Conservation (phyloP, 1,139 yeast species). For the Geotrichum citri-aurantii region DNA sequence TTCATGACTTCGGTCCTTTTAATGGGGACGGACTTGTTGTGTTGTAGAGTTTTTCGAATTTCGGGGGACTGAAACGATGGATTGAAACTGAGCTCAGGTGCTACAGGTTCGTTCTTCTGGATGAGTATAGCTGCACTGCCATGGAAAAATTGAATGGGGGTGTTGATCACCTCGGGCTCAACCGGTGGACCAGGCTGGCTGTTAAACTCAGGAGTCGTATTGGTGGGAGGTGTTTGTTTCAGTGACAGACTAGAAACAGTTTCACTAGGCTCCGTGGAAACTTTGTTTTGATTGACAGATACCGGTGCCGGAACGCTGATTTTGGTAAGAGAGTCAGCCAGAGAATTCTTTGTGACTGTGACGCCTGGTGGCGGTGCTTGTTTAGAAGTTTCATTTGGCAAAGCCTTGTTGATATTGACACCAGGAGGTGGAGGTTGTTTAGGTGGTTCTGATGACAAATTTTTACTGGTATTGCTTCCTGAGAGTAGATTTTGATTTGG, state of each 20-base stretch:
- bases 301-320: too few relatives aligned
- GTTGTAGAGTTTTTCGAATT: slow-evolving; percentile 51
- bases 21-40: slow-evolving; percentile 50
- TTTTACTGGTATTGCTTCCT: background rate
- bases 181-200: background rate
- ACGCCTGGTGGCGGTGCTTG: background rate
- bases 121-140: slow-evolving; percentile 26
- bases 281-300: background rate
- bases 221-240: background rate
- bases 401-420: too few relatives aligned
- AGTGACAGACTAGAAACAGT: background rate
- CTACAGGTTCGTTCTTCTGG: slow-evolving; percentile 41
- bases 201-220: background rate
- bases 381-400: background rate
- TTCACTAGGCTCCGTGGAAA: background rate
- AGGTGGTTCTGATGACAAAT: background rate
- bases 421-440: too few relatives aligned
- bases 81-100: slow-evolving; percentile 40
- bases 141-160: slow-evolving; percentile 15
- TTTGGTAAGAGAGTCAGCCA: background rate
- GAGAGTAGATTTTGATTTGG: background rate
- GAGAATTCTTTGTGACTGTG: background rate
- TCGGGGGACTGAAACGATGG: slow-evolving; percentile 47
- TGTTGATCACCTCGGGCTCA: slow-evolving; percentile 4
- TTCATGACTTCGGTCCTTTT: slow-evolving; percentile 14